A percentile compares a stretch with the other conserved stretches of the same genome.
These are phyloP conservation scores for Eucalyptus fibrosa DNA, from an alignment of 345 rosid species.

Conservation along the genomic window DNA sequence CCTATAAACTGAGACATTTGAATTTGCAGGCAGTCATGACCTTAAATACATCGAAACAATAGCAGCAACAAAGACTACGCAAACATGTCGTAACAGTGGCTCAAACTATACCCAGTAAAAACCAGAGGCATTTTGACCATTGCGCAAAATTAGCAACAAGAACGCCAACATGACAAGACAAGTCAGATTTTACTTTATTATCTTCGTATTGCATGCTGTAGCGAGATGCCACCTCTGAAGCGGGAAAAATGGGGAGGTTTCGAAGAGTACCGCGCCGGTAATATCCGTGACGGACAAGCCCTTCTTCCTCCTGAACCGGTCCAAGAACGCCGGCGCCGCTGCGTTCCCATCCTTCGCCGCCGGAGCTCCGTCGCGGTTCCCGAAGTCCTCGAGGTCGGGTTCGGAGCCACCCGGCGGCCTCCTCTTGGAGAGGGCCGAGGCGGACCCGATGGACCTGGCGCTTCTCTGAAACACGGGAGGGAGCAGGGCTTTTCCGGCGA, in stretches of 20 bases:
- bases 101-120: neutral
- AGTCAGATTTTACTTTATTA: accelerated
- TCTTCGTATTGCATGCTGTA: neutral
- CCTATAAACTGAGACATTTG: neutral
- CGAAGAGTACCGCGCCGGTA: constrained; percentile 34
- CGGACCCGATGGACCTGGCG: constrained; percentile 20
- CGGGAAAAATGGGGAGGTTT: neutral
- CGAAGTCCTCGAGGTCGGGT: constrained; percentile 53
- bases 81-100: neutral
- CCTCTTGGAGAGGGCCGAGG: constrained; percentile 24
- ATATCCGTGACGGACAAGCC: constrained; percentile 63
- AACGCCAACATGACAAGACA: neutral
- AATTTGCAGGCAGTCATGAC: neutral
- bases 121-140: neutral
- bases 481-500: constrained; percentile 11
- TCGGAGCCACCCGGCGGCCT: constrained; percentile 1
- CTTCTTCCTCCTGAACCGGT: constrained; percentile 34
- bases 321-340: constrained; percentile 14
- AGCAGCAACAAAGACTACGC: neutral
- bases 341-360: constrained; percentile 5
- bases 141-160: neutral
- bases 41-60: neutral
- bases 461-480: constrained; percentile 7
- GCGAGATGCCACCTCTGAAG: neutral
- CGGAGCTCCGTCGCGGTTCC: neutral